These are phyloP conservation scores for Sporothrix pseudoabietina DNA, from an alignment of 2,329 filamentous ascomycete species.

Conservation along the genomic window DNA sequence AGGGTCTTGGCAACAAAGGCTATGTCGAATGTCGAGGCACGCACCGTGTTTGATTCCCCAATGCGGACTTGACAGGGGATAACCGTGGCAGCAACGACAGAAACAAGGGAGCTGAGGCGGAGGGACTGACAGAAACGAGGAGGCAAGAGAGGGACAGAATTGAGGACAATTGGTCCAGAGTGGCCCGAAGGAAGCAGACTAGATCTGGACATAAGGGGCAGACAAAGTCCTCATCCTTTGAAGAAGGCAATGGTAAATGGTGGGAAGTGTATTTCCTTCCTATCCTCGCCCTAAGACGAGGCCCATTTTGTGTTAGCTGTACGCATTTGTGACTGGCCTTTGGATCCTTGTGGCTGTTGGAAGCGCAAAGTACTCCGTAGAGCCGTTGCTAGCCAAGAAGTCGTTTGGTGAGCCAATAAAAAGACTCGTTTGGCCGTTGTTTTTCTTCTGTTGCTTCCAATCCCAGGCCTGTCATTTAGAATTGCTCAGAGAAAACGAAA, in stretches of 20 bases:
- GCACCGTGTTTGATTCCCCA: constrained; percentile 3
- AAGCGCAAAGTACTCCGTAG: not conserved
- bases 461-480: not conserved
- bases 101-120: not conserved
- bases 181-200: constrained; percentile 4
- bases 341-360: not conserved
- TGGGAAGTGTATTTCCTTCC: not conserved
- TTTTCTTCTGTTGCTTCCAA: not conserved
- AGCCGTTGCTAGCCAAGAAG: constrained; percentile 10
- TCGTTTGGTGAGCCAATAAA: not conserved
- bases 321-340: not conserved
- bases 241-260: not conserved
- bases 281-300: not conserved
- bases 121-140: not conserved
- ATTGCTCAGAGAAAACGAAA: not conserved
- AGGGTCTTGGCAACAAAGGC: not conserved
- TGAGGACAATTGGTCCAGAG: not conserved
- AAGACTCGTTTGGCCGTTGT: not conserved
- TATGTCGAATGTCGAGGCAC: not conserved
- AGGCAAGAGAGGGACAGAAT: not conserved
- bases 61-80: not conserved
- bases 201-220: not conserved
- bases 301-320: not conserved
- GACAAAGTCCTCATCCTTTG: not conserved
- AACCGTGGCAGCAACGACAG: not conserved